These are phyloP conservation scores for Leishmania gerbilli DNA, from an alignment of 208 protist genomes.

Conservation along the genomic window DNA sequence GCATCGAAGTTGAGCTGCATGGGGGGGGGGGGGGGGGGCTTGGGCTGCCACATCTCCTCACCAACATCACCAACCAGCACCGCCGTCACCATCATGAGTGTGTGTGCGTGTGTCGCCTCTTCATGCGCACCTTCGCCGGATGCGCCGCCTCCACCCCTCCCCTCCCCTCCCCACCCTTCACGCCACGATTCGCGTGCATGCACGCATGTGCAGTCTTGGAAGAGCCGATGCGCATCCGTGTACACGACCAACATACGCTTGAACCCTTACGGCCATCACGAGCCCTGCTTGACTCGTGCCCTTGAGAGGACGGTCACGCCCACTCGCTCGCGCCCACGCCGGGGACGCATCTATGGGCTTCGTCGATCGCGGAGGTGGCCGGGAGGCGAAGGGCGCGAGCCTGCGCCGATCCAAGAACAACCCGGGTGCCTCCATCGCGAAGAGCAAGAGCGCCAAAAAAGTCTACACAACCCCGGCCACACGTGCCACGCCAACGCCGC, in stretches of 20 bases:
- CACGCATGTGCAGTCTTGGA: too few species aligned
- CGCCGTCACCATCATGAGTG: not conserved
- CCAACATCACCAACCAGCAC: not conserved
- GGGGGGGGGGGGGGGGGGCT: too few species aligned
- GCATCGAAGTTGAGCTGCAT: too few species aligned
- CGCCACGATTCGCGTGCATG: too few species aligned
- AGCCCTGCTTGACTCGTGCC: not conserved
- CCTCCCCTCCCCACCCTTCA: too few species aligned
- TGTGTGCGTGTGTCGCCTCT: not conserved
- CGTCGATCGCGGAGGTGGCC: slow-evolving; percentile 81
- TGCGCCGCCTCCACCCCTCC: too few species aligned
- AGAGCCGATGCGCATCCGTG: too few species aligned
- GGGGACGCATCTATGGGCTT: slow-evolving; percentile 63
- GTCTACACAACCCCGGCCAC: slow-evolving; percentile 30
- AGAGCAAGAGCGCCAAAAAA: slow-evolving; percentile 39
- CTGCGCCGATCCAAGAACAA: slow-evolving; percentile 85
- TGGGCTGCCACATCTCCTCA: not conserved
- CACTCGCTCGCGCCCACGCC: not conserved
- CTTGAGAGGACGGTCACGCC: not conserved
- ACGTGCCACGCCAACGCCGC: slow-evolving; percentile 29
- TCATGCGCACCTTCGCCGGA: too few species aligned
- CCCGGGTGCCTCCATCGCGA: slow-evolving; percentile 56
- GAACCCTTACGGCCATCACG: not conserved
- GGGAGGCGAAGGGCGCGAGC: slow-evolving; percentile 76
- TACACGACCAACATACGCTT: too few species aligned